Conservation (phyloP, 2,329 filamentous ascomycete genomes). For the Aspergillus calidoustus region DNA sequence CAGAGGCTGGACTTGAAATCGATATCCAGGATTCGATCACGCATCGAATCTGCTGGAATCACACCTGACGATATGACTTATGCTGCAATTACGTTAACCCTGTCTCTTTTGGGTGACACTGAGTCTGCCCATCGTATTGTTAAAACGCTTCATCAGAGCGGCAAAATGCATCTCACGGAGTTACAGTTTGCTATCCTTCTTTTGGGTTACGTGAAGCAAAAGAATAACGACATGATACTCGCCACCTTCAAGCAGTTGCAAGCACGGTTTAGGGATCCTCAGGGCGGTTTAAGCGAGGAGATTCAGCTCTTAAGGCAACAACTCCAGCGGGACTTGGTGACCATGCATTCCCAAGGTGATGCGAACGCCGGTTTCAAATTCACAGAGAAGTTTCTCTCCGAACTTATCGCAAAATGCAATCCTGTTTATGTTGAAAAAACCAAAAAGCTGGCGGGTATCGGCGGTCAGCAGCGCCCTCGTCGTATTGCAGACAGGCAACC, state of each 20-base stretch:
- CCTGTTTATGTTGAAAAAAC: constrained; percentile 41
- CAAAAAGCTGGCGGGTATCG: constrained; percentile 47
- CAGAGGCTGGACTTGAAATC: constrained; percentile 61
- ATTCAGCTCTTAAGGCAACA: constrained; percentile 42
- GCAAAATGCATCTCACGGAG: constrained; percentile 44
- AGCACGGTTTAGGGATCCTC: constrained; percentile 38
- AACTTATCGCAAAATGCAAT: constrained; percentile 44
- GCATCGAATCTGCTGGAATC: constrained; percentile 59
- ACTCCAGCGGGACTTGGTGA: constrained; percentile 40
- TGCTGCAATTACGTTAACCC: constrained; percentile 62
- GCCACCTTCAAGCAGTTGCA: constrained; percentile 52
- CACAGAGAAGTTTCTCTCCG: constrained; percentile 43
- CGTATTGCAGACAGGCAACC: not conserved
- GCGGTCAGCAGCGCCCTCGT: not conserved
- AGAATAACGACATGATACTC: constrained; percentile 55
- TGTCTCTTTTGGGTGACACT: constrained; percentile 58
- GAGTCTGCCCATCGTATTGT: constrained; percentile 60
- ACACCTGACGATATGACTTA: constrained; percentile 63
- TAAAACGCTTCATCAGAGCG: constrained; percentile 43
- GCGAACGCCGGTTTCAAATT: constrained; percentile 34
- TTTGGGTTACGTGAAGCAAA: constrained; percentile 55
- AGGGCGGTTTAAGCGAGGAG: constrained; percentile 35
- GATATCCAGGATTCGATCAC: constrained; percentile 58
- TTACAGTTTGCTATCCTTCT: constrained; percentile 54
- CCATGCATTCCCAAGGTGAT: constrained; percentile 22